These are phyloP conservation scores for Daldinia concentrica DNA, from an alignment of 495 filamentous ascomycete species.

Conservation along the genomic window DNA sequence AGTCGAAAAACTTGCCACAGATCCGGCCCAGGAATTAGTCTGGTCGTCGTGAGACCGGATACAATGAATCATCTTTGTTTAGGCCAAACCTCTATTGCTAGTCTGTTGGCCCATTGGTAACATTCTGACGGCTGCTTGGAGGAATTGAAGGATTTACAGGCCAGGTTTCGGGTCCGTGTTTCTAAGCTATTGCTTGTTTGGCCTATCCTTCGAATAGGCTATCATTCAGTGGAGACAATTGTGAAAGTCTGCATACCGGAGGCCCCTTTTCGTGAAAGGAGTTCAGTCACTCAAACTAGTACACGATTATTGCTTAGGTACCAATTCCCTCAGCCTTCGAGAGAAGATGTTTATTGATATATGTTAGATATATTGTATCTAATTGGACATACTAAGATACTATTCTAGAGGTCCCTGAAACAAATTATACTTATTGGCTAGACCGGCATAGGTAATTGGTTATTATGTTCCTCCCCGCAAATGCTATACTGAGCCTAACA, in stretches of 20 bases:
- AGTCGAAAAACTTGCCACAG: neutral
- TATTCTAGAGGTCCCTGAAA: neutral
- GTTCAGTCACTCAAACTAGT: neutral
- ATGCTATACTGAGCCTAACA: neutral
- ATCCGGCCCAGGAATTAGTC: neutral
- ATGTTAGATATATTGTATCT: neutral
- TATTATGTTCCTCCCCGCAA: neutral
- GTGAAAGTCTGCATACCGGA: neutral
- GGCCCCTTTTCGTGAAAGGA: slow-evolving; percentile 1
- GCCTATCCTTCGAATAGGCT: slow-evolving; percentile 11
- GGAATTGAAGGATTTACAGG: slow-evolving; percentile 5
- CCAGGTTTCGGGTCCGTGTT: neutral
- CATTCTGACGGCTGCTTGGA: neutral
- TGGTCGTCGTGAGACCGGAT: neutral
- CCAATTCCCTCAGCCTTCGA: neutral
- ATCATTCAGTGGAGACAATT: neutral
- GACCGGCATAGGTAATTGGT: neutral
- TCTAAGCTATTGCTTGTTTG: neutral
- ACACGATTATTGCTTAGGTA: neutral
- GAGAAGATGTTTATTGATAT: neutral
- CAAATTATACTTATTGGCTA: neutral
- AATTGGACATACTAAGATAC: neutral
- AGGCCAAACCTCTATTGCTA: neutral
- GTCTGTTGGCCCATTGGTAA: neutral
- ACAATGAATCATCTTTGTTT: slow-evolving; percentile 1